Base-by-base conservation (phyloP, 345 rosid species). In the Cardamine chenopodiifolia region DNA sequence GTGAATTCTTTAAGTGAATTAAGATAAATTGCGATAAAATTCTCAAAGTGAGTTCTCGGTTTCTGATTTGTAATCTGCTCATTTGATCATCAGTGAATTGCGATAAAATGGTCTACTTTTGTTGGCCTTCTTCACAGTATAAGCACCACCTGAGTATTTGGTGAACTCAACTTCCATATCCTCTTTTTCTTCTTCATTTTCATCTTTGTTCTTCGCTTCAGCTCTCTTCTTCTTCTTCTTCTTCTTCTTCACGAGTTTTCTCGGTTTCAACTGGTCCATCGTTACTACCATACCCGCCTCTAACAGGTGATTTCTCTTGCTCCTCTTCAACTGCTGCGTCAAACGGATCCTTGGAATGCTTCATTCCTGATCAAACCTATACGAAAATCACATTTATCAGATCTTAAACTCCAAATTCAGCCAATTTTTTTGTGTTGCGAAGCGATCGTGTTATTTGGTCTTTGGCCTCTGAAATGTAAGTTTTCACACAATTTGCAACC, bases 311-410 rank as follows among this genome's bases (percentile, higher is more conserved):
- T 8, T 89, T 84, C 18, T 85, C 91, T 42, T 83, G 86, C 69
- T 86, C 88, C 82, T 89, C 97, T 72, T 89, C 97, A 66, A 80
- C 81, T 1, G 96, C 96, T 5, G 91, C 96, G 72, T 94, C 96
- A 62, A 94, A 90, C 1, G 96, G 97, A 72, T 90, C 96, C 80
- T 89, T 91, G 1, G 90, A 85, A 62, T 89, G 89, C 78, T 89
- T 91, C 97, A 89, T 91, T 61, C 23, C 18, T 20, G 8, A 7
- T 42, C 4, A 59, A 66, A 48, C 58, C 63, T 72, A 42, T 14
- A 14, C n/a, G 57, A 23, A 61, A 31, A 55, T 32, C 66, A 32
- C 42, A 55, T 12, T 2, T 52, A 25, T 39, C 42, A 22, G 29
- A 22, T 58, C 47, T 70, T 2, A 17, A 39, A 11, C 3, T 19